Evolutionary conservation across 2,329 filamentous ascomycete genomes (phyloP), one percentile per base, ranked within the genome.

Genomic region (Fusarium chuoi): DNA sequence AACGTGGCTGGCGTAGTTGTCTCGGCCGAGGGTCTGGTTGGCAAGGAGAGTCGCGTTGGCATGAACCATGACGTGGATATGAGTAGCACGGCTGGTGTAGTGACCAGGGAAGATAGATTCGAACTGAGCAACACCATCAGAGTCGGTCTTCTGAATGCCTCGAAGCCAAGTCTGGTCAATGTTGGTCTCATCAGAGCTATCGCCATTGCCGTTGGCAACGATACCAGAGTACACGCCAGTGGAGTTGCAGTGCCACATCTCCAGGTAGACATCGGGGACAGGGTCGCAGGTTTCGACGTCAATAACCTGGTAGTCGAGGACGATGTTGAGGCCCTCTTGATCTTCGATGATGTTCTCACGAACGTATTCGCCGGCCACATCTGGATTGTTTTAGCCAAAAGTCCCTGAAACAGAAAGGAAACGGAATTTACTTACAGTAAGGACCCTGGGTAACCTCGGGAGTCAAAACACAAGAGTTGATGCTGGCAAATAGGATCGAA

Each of bases 401-500:
- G 14, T 20, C 6, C 15, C 24, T 8, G 10, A 24, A 36, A 6
- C 13, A 45, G 10, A 1, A 1, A 13, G 30, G 30, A n/a, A 28
- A 17, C 14, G 6, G 10, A 6, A 3, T 12, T 12, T 38, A n/a
- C 56, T 52, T 77, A 82, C 85, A 75, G 80, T 84, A 77, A 73
- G 87, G 87, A 5, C 87, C 87, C 75, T 87, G 81, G 7, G 85
- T 88, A 17, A 85, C 84, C 72, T 88, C 87, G 0, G 86, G 85
- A 7, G 82, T 85, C 33, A 89, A 80, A 17, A 87, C 81, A 61
- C 87, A 89, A 22, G 84, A 83, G 35, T 79, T 81, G 56, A 82
- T 82, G 28, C 80, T 79, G 6, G 81, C 78, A 67, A 86, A 86
- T 14, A 85, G 77, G 65, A 72, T 79, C 52, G 75, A 74, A 12